Percentiles rank a stretch among this genome's conserved stretches.
Conservation (phyloP, 2,329 filamentous ascomycete species). For the Colletotrichum trifolii region DNA sequence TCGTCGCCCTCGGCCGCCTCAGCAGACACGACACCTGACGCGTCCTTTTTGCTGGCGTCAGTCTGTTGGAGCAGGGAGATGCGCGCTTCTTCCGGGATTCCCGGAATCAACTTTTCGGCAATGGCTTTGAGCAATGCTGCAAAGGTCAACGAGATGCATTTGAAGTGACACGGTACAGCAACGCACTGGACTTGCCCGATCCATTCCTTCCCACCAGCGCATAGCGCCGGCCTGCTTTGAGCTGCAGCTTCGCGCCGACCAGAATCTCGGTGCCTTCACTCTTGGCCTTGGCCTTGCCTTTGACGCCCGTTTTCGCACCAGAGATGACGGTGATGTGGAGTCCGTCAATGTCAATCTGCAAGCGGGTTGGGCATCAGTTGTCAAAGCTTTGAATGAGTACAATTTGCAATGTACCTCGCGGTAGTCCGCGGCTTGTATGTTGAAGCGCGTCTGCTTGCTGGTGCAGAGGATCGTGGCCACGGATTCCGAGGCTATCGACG, state of each 20-base stretch:
- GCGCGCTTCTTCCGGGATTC: slow-evolving; percentile 73
- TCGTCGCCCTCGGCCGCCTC: slow-evolving; percentile 24
- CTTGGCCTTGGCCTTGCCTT: slow-evolving; percentile 60
- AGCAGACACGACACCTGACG: slow-evolving; percentile 8
- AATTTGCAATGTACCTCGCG: slow-evolving; percentile 59
- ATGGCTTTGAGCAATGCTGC: slow-evolving; percentile 78
- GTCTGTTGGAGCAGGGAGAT: slow-evolving; percentile 79
- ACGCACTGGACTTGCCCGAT: slow-evolving; percentile 80
- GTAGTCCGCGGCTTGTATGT: slow-evolving; percentile 65
- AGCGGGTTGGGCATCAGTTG: slow-evolving; percentile 41
- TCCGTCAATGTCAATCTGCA: slow-evolving; percentile 74
- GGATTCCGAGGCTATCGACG: slow-evolving; percentile 61
- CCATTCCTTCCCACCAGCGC: slow-evolving; percentile 85
- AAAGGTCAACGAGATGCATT: background rate
- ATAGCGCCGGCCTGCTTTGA: slow-evolving; percentile 81
- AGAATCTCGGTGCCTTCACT: slow-evolving; percentile 73
- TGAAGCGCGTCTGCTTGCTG: slow-evolving; percentile 75
- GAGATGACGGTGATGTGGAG: slow-evolving; percentile 75
- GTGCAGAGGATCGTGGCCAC: slow-evolving; percentile 68
- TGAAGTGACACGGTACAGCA: background rate
- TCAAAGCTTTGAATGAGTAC: background rate
- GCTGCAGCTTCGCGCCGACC: slow-evolving; percentile 73
- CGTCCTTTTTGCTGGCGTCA: slow-evolving; percentile 48
- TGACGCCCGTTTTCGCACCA: slow-evolving; percentile 54
- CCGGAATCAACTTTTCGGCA: slow-evolving; percentile 81